These are phyloP conservation scores for Deinandra increscens DNA, from an alignment of 129 eudicot genomes.

Conservation along the genomic window DNA sequence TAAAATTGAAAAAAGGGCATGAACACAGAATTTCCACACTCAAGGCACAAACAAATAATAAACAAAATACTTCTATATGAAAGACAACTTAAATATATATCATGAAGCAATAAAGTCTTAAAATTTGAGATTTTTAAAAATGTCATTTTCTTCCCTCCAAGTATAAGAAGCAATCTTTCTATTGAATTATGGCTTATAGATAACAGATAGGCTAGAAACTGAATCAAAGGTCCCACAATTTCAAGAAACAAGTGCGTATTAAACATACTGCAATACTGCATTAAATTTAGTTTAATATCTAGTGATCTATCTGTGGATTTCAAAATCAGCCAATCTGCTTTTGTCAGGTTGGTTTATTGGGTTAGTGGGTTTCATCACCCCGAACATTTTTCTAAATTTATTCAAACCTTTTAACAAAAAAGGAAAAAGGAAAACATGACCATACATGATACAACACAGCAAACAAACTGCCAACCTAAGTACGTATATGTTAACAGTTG, in stretches of 20 bases:
- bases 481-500: background rate
- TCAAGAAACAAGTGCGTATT: background rate
- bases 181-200: no score
- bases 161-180: background rate
- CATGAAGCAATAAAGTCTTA: background rate
- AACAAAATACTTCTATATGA: background rate
- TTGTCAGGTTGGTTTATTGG: background rate
- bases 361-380: background rate
- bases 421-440: background rate
- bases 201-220: background rate
- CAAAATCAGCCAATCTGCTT: background rate
- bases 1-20: background rate
- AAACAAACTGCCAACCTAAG: background rate
- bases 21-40: background rate
- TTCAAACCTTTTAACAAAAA: background rate
- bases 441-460: background rate
- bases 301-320: background rate
- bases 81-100: background rate
- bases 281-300: background rate
- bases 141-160: background rate
- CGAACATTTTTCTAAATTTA: background rate
- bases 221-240: background rate
- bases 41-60: background rate
- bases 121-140: background rate
- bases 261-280: background rate